A percentile compares a stretch with the other conserved stretches of the same genome.
These are phyloP conservation scores for Colletotrichum viniferum DNA, from an alignment of 2,329 filamentous ascomycete genomes.

Conservation along the genomic window DNA sequence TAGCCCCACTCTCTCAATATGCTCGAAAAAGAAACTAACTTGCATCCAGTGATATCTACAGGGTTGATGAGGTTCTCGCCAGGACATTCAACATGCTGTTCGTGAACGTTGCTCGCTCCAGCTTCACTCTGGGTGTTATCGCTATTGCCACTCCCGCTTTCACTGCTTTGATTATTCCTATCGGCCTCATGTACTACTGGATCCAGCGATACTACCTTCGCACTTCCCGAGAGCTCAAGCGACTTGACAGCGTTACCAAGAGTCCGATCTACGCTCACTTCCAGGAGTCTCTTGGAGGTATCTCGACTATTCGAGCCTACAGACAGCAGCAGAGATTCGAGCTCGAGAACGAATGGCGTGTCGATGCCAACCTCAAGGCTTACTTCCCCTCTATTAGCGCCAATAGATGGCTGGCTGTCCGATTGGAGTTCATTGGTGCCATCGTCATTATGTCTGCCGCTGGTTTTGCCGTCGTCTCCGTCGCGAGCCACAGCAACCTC, in stretches of 20 bases:
- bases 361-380: conserved; percentile 91
- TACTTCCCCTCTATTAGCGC: conserved; percentile 97
- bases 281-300: conserved; percentile 92
- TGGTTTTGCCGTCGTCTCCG: conserved; percentile 79
- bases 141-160: conserved; percentile 82
- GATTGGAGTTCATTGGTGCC: conserved; percentile 93
- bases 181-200: conserved; percentile 82
- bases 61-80: conserved; percentile 90
- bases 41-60: conserved; percentile 69
- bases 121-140: conserved; percentile 88
- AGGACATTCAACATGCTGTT: conserved; percentile 98
- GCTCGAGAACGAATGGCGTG: conserved; percentile 94
- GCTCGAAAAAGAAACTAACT: not conserved
- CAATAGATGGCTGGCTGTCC: conserved; percentile 91
- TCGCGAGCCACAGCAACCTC: conserved; percentile 68
- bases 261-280: conserved; percentile 99
- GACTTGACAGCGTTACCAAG: conserved; percentile 91
- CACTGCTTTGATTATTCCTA: conserved; percentile 77
- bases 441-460: conserved; percentile 90
- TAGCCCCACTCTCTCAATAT: conserved; percentile 21
- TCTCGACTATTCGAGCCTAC: conserved; percentile 95
- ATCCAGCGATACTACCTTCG: conserved; percentile 97
- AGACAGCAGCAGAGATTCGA: conserved; percentile 86
- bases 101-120: conserved; percentile 73
- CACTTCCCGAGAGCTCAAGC: conserved; percentile 94